Percentiles rank a stretch among this genome's conserved stretches.
Conservation (phyloP, 768 basidiomycete genomes). For the Coprinellus micaceus region DNA sequence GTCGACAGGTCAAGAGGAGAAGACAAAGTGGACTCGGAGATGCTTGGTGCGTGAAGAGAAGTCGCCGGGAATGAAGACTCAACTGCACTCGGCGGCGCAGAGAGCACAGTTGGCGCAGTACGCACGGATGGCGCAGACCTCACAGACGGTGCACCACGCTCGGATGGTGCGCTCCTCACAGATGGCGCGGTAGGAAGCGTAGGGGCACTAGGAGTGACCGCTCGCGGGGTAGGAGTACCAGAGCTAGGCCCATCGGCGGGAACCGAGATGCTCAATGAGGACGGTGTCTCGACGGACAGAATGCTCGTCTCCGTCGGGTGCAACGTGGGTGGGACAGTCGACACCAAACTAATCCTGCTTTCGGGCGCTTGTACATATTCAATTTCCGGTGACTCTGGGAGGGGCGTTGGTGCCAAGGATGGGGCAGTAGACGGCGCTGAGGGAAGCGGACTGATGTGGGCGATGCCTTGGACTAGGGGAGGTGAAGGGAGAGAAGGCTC, state of each 20-base stretch:
- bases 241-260: neutral
- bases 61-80: neutral
- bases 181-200: no score
- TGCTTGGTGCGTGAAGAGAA: slow-evolving; percentile 13
- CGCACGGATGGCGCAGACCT: no score
- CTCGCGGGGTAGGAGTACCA: neutral
- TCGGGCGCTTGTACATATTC: neutral
- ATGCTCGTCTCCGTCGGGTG: neutral
- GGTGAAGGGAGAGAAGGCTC: neutral
- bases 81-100: neutral
- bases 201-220: neutral
- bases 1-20: slow-evolving; percentile 42
- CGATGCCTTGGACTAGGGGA: neutral
- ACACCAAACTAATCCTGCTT: slow-evolving; percentile 18
- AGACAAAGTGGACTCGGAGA: slow-evolving; percentile 15
- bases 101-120: neutral
- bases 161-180: no score
- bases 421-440: slow-evolving; percentile 13
- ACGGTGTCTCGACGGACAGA: slow-evolving; percentile 12
- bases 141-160: no score
- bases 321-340: slow-evolving; percentile 25
- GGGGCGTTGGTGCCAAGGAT: slow-evolving; percentile 14
- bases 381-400: slow-evolving; percentile 3
- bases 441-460: slow-evolving; percentile 4
- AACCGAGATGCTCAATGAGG: slow-evolving; percentile 17